Conservation (phyloP, 2,329 filamentous ascomycete species). For the Exophiala phaeomuriformis region DNA sequence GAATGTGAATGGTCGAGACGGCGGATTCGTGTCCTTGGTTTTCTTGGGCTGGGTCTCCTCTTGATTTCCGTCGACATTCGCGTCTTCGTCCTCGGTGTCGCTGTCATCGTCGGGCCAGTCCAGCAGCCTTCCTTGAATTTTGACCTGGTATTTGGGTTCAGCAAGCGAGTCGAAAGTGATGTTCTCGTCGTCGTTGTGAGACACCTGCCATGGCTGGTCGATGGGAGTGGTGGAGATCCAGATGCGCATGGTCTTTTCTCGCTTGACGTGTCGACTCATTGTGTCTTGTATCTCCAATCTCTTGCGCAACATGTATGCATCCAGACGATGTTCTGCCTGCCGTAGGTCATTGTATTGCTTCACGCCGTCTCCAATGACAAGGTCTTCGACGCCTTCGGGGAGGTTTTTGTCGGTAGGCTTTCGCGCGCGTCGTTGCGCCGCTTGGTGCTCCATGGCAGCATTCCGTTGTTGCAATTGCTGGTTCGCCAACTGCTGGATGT, state of each 20-base stretch:
- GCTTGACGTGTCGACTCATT: slow-evolving; percentile 66
- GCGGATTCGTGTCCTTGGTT: slow-evolving; percentile 32
- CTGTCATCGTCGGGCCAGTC: slow-evolving; percentile 57
- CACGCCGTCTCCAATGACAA: slow-evolving; percentile 73
- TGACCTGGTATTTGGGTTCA: slow-evolving; percentile 78
- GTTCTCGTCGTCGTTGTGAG: slow-evolving; percentile 58
- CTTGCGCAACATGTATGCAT: slow-evolving; percentile 92
- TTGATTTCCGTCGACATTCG: slow-evolving; percentile 38
- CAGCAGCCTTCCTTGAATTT: slow-evolving; percentile 80
- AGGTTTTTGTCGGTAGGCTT: slow-evolving; percentile 94
- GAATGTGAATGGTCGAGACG: slow-evolving; percentile 41
- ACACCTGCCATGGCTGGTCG: slow-evolving; percentile 84
- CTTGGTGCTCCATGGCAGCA: slow-evolving; percentile 26
- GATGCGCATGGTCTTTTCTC: slow-evolving; percentile 76
- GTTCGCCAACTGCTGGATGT: slow-evolving; percentile 23
- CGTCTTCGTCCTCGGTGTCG: slow-evolving; percentile 40
- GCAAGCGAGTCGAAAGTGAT: slow-evolving; percentile 74
- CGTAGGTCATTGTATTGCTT: slow-evolving; percentile 75
- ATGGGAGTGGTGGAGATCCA: slow-evolving; percentile 95
- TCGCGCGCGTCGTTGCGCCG: slow-evolving; percentile 68
- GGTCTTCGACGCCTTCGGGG: slow-evolving; percentile 78
- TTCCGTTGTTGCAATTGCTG: slow-evolving; percentile 26
- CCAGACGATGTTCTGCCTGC: slow-evolving; percentile 78
- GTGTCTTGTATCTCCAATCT: slow-evolving; percentile 82
- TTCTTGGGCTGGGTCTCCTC: slow-evolving; percentile 29